Percentiles rank a stretch among this genome's conserved stretches.
Conservation (phyloP, 164 flowering plant species). For the Protea cynaroides region DNA sequence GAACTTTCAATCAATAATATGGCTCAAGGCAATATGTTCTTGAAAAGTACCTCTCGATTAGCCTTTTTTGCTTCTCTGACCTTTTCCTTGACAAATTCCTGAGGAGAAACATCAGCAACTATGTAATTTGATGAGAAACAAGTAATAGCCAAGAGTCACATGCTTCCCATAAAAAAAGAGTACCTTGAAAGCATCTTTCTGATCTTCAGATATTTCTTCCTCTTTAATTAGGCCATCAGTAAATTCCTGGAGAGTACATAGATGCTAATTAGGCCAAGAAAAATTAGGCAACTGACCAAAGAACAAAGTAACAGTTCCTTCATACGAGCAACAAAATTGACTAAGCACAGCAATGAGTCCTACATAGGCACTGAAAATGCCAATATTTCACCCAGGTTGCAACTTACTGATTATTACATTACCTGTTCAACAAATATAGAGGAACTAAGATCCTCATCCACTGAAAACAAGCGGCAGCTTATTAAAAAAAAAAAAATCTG, state of each 20-base stretch:
- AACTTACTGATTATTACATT: background rate
- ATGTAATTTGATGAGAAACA: background rate
- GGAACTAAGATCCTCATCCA: background rate
- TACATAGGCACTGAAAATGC: no score
- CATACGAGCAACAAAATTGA: no score
- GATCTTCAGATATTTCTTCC: slow-evolving; percentile 60
- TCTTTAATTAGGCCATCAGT: slow-evolving; percentile 53
- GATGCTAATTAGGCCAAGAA: background rate
- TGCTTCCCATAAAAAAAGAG: slow-evolving; percentile 1
- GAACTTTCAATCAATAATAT: background rate
- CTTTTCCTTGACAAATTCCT: slow-evolving; percentile 78
- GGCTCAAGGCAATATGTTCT: background rate
- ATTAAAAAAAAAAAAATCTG: background rate
- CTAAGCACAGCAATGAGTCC: no score
- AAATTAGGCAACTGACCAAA: no score
- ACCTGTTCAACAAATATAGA: background rate
- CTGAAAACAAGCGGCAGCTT: background rate
- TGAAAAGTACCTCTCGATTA: slow-evolving; percentile 59
- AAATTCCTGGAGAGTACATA: slow-evolving; percentile 52
- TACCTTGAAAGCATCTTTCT: slow-evolving; percentile 85
- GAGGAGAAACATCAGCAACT: slow-evolving; percentile 5
- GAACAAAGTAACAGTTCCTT: no score
- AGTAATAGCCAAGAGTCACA: background rate
- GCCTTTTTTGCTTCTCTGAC: slow-evolving; percentile 81
- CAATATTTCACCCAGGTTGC: background rate